These are phyloP conservation scores for Achaetomium macrosporum DNA, from an alignment of 2,329 filamentous ascomycete genomes.

Conservation along the genomic window DNA sequence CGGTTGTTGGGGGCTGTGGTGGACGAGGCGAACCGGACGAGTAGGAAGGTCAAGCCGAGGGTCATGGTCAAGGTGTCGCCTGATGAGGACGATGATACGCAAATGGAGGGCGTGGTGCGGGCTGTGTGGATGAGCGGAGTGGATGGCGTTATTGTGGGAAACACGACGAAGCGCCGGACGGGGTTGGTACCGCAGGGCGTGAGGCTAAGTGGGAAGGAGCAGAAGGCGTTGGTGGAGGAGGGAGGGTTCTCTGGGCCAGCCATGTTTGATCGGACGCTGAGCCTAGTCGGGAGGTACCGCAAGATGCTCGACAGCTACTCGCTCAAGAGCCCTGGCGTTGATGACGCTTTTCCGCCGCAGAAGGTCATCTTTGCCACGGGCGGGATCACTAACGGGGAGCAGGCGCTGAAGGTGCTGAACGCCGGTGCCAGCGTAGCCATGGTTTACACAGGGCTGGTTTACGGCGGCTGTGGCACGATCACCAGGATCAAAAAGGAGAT, in stretches of 20 bases:
- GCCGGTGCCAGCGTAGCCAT: conserved; percentile 88
- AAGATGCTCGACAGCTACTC: conserved; percentile 54
- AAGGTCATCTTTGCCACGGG: conserved; percentile 93
- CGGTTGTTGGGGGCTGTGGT: conserved; percentile 78
- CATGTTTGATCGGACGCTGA: conserved; percentile 74
- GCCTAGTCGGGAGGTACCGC: conserved; percentile 75
- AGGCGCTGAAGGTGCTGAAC: conserved; percentile 76
- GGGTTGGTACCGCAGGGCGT: conserved; percentile 64
- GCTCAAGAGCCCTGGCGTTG: conserved; percentile 28
- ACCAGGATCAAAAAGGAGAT: conserved; percentile 62
- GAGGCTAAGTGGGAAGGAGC: conserved; percentile 59
- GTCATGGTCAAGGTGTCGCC: conserved; percentile 99
- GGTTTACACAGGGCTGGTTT: conserved; percentile 74
- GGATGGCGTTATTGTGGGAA: conserved; percentile 93
- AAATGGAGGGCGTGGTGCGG: conserved; percentile 82
- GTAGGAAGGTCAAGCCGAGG: conserved; percentile 65
- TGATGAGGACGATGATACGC: conserved; percentile 80
- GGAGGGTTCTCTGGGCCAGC: conserved; percentile 89
- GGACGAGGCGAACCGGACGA: conserved; percentile 61
- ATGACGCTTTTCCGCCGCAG: conserved; percentile 31
- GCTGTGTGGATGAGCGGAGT: conserved; percentile 80
- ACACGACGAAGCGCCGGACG: conserved; percentile 82
- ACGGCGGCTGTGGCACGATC: conserved; percentile 58
- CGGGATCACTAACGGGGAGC: conserved; percentile 81
- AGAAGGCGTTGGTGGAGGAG: conserved; percentile 62